Base-by-base conservation (phyloP, 2,329 filamentous ascomycete species). In the Clarireedia paspali region DNA sequence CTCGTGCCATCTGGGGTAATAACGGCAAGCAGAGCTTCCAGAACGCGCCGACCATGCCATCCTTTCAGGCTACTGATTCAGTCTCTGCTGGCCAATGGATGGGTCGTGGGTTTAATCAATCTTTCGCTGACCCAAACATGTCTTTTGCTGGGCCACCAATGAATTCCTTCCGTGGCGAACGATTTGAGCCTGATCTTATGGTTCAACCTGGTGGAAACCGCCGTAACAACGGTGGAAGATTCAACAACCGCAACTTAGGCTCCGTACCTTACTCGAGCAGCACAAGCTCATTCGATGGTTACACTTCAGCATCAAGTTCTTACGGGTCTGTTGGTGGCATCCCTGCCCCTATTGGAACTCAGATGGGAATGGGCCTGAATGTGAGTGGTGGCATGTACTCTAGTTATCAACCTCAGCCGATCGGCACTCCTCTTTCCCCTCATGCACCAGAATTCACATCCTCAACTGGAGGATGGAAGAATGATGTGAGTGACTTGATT, bases 391-490 rank as follows among this genome's bases (percentile, higher is more conserved):
- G 66, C 65, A 58, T 70, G 47, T 68, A 64, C 59, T 58, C 23
- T 67, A 77, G 66, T 62, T 71, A 71, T 73, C 70, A 81, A 72
- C 60, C 71, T 63, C 80, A 80, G 60, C 74, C 81, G 26, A 76
- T 81, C 59, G 81, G 83, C 26, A 88, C 84, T 17, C 77, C 84
- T 6, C 75, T 91, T 44, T 89, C 87, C 17, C 85, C 87, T 12
- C 83, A 88, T 62, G 87, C 87, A 26, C 84, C 81, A 4, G 87
- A 91, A 67, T 91, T 91, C 63, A 88, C 83, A 12, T 80, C 83
- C 4, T 72, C 74, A 26, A 70, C 67, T 53, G 68, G 67, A 54
- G 61, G 58, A 49, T 70, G 67, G 66, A 70, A 69, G 58, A 60
- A 53, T 47, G 67, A 70, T 36, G 68, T 69, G 61, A 62, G 64